phyloP scores from a whole-genome alignment of 2,329 filamentous ascomycete genomes.

The Aspergillus sp. region DNA sequence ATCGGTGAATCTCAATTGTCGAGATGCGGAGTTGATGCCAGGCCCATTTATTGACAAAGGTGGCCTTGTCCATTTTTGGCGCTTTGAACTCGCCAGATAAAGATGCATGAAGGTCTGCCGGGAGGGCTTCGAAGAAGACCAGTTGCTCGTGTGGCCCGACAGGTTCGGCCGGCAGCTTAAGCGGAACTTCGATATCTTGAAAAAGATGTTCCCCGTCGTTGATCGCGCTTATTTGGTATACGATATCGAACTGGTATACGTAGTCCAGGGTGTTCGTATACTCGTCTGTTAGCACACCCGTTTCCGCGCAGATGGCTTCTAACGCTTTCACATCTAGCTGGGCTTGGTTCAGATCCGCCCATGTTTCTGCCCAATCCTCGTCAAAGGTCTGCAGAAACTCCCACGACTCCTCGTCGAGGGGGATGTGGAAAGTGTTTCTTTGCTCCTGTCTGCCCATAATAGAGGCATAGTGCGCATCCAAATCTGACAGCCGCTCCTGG shows the following conservation, averaged over 20 bases:
- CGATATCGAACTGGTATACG: conserved; percentile 1
- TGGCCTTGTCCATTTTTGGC: conserved; percentile 13
- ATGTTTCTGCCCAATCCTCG: conserved; percentile 16
- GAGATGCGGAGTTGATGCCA: conserved; percentile 32
- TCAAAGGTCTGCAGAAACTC: conserved; percentile 25
- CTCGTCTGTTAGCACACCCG: conserved; percentile 11
- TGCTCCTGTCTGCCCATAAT: conserved; percentile 15
- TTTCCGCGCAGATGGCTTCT: conserved; percentile 18
- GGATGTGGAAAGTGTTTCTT: conserved; percentile 8
- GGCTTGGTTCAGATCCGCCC: conserved; percentile 20
- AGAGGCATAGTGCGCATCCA: conserved; percentile 18
- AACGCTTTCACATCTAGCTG: conserved; percentile 18
- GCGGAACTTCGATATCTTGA: neutral
- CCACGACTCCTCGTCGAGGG: conserved; percentile 21
- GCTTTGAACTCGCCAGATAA: neutral
- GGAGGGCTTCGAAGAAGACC: neutral
- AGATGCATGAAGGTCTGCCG: neutral
- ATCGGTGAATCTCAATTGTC: conserved; percentile 22
- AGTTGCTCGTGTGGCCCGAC: neutral
- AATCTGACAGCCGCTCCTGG: conserved; percentile 19
- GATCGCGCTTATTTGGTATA: neutral
- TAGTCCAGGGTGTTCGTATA: neutral
- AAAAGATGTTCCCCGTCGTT: neutral
- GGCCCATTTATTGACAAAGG: conserved; percentile 31
- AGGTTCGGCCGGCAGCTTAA: conserved; percentile 6